Conservation (phyloP, 129 eudicot species). For the Mikania micrantha region DNA sequence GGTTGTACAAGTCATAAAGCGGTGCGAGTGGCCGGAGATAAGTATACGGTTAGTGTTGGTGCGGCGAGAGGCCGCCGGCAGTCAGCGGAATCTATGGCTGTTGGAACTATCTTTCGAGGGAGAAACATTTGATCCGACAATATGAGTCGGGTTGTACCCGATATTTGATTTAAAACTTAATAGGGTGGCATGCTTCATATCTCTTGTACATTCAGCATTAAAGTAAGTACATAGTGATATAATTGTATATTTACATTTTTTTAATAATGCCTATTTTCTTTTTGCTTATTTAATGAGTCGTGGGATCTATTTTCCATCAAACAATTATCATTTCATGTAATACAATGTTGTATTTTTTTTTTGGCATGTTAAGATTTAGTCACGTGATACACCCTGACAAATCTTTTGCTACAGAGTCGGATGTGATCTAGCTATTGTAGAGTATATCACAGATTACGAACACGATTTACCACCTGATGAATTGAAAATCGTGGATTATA, state of each 20-base stretch:
- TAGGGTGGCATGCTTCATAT: neutral
- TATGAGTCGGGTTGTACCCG: slow-evolving; percentile 21
- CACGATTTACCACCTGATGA: no score
- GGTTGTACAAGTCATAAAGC: slow-evolving; percentile 77
- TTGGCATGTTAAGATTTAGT: no score
- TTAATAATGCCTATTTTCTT: neutral
- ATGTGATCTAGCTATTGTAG: no score
- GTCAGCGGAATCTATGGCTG: slow-evolving; percentile 28
- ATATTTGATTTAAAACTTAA: slow-evolving; percentile 17
- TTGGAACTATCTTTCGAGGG: slow-evolving; percentile 44
- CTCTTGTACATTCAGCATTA: neutral
- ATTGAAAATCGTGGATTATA: no score
- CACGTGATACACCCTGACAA: no score
- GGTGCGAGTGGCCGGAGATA: slow-evolving; percentile 55
- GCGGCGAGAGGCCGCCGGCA: slow-evolving; percentile 23
- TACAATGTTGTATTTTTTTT: no score
- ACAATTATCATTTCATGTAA: no score
- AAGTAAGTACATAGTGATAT: neutral
- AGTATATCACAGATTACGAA: no score
- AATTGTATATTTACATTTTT: neutral
- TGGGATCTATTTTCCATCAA: no score
- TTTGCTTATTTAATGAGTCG: neutral
- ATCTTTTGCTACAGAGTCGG: no score
- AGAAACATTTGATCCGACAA: slow-evolving; percentile 30
- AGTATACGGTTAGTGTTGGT: slow-evolving; percentile 15